A percentile compares a stretch with the other conserved stretches of the same genome.
Conservation (phyloP, 2,329 filamentous ascomycete genomes). For the Teratosphaeriaceae sp. region DNA sequence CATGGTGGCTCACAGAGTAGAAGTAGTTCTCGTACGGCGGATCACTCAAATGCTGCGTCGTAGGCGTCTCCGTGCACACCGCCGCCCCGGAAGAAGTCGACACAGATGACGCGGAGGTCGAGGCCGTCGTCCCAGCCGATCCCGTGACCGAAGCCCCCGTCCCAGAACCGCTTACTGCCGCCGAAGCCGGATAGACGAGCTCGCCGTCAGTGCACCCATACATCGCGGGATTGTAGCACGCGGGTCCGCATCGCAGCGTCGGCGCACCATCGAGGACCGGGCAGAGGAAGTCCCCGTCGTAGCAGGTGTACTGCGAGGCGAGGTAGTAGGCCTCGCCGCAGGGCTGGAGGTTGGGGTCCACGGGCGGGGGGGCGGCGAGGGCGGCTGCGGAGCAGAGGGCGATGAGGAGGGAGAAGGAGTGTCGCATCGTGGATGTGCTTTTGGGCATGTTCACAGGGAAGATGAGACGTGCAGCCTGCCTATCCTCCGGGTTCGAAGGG, state of each 20-base stretch:
- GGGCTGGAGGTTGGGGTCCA: slow-evolving; percentile 1
- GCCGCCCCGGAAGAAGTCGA: slow-evolving; percentile 24
- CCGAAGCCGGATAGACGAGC: slow-evolving; percentile 15
- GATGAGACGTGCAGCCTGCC: too few relatives aligned
- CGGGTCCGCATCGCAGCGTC: slow-evolving; percentile 30
- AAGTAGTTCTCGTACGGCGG: slow-evolving; percentile 60
- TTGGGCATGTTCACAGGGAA: too few relatives aligned
- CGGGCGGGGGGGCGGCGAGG: neutral
- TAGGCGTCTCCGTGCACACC: slow-evolving; percentile 23
- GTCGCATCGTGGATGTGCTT: too few relatives aligned
- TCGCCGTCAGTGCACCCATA: slow-evolving; percentile 24
- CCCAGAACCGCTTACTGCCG: neutral
- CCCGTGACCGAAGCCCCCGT: neutral
- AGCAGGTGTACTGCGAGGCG: slow-evolving; percentile 31
- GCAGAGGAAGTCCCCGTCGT: slow-evolving; percentile 30
- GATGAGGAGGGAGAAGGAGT: neutral
- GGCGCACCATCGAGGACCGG: slow-evolving; percentile 29
- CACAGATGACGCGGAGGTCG: slow-evolving; percentile 4
- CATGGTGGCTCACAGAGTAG: slow-evolving; percentile 37
- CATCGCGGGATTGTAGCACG: slow-evolving; percentile 30
- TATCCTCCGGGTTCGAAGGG: too few relatives aligned
- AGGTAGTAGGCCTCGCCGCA: slow-evolving; percentile 8
- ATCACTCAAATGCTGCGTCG: slow-evolving; percentile 44
- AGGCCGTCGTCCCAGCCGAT: neutral
- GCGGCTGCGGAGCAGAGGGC: neutral